These are phyloP conservation scores for Hylodesmum podocarpum DNA, from an alignment of 306 rosid species.

Conservation along the genomic window DNA sequence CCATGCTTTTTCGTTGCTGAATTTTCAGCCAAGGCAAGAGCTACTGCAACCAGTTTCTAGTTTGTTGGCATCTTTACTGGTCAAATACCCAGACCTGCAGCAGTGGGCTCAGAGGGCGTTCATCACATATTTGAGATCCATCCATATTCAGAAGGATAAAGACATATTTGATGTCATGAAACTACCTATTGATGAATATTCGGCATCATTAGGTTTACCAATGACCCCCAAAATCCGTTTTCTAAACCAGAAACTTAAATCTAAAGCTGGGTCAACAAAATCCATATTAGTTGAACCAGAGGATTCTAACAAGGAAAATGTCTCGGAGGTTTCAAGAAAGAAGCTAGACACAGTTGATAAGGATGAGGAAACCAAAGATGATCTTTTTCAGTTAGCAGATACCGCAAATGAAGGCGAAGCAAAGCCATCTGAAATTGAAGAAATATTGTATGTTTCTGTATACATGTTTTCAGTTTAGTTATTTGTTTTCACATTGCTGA, in stretches of 20 bases:
- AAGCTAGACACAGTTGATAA: constrained; percentile 47
- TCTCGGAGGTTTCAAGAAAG: constrained; percentile 35
- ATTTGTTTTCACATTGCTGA: neutral
- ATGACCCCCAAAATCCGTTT: constrained; percentile 84
- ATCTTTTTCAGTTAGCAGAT: constrained; percentile 39
- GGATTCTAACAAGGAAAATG: constrained; percentile 39
- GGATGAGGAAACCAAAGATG: constrained; percentile 50
- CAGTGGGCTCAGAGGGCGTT: constrained; percentile 76
- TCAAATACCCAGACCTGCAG: constrained; percentile 74
- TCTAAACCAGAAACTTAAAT: constrained; percentile 56
- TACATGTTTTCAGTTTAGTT: neutral
- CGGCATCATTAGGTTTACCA: constrained; percentile 87
- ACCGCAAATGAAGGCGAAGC: constrained; percentile 33
- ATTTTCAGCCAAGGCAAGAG: constrained; percentile 65
- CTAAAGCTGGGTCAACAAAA: constrained; percentile 35
- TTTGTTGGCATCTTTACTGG: constrained; percentile 71
- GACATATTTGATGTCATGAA: constrained; percentile 82
- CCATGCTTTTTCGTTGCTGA: constrained; percentile 27
- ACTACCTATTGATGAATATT: constrained; percentile 67
- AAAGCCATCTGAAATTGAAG: constrained; percentile 43
- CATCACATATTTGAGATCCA: constrained; percentile 71
- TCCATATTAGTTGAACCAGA: constrained; percentile 41
- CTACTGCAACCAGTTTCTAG: constrained; percentile 72
- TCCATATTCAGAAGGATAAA: constrained; percentile 72
- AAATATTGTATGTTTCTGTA: constrained; percentile 45